Conservation (phyloP, 2,329 filamentous ascomycete species). For the Epichloe coenophiala region DNA sequence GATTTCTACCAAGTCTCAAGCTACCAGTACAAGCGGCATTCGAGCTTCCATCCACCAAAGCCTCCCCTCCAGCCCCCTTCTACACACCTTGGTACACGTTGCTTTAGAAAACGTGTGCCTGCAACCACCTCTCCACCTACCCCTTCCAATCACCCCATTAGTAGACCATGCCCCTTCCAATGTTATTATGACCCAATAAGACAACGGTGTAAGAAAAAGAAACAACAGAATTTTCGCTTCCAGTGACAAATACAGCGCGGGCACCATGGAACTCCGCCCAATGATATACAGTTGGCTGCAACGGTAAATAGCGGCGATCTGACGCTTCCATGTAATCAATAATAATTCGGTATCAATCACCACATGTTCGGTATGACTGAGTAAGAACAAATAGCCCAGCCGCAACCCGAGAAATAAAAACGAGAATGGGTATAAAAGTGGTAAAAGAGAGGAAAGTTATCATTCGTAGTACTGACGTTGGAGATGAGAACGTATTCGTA, state of each 20-base stretch:
- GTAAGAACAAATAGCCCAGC: not conserved
- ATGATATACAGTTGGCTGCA: not conserved
- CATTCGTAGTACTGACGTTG: not conserved
- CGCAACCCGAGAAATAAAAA: not conserved
- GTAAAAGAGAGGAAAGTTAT: not conserved
- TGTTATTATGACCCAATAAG: not conserved
- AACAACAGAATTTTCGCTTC: not conserved
- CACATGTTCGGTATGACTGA: not conserved
- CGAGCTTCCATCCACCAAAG: too few relatives aligned
- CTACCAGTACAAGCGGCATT: too few relatives aligned
- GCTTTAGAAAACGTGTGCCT: too few relatives aligned
- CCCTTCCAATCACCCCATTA: not conserved
- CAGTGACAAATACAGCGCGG: not conserved
- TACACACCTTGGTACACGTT: too few relatives aligned
- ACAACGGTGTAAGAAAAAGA: not conserved
- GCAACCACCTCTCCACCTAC: too few relatives aligned
- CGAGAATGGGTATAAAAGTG: not conserved
- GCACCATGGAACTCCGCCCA: conserved; percentile 13
- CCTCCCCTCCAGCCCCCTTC: not conserved
- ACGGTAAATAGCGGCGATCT: not conserved
- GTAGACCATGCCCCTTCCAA: not conserved
- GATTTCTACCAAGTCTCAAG: too few relatives aligned
- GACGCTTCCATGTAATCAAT: not conserved
- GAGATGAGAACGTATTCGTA: not conserved
- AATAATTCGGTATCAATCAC: not conserved